Evolutionary conservation across 1,284 basidiomycete genomes (phyloP).

Genomic region (Microbotryomycetes sp.): DNA sequence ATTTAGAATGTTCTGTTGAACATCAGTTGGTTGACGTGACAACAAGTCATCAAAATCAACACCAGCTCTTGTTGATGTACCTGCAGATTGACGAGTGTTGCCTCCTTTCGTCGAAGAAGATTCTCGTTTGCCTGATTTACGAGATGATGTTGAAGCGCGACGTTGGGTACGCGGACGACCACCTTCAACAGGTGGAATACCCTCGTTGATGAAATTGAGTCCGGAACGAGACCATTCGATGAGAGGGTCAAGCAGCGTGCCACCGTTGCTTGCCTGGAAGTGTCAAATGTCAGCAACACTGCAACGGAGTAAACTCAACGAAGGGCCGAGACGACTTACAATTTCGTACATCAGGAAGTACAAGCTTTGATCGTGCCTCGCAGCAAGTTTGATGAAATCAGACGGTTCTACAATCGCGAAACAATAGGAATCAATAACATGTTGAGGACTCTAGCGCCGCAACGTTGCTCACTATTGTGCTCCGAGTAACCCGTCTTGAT

Average conservation of each 20-base stretch:
- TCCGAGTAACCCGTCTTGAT: slow-evolving; percentile 7
- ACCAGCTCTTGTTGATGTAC: not conserved
- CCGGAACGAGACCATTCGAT: slow-evolving; percentile 21
- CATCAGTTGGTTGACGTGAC: not conserved
- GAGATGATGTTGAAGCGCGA: not conserved
- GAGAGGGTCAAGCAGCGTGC: slow-evolving; percentile 19
- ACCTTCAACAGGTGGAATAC: slow-evolving; percentile 14
- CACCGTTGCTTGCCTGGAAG: slow-evolving; percentile 8
- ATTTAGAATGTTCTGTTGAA: slow-evolving; percentile 3
- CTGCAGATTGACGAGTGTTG: not conserved
- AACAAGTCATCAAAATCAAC: slow-evolving; percentile 4
- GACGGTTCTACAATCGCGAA: slow-evolving; percentile 6
- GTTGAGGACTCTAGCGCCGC: not conserved
- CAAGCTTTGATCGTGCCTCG: slow-evolving; percentile 22
- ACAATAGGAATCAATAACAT: not conserved
- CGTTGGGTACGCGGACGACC: not conserved
- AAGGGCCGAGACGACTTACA: not conserved
- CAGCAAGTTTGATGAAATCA: slow-evolving; percentile 25
- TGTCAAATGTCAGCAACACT: not conserved
- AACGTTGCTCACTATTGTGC: slow-evolving; percentile 15
- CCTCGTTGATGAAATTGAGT: slow-evolving; percentile 20
- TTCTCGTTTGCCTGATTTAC: not conserved
- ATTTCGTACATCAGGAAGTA: slow-evolving; percentile 31
- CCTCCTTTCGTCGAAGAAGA: slow-evolving; percentile 2
- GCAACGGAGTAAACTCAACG: not conserved